Percentiles rank a stretch among this genome's conserved stretches.
Conservation (phyloP, 768 basidiomycete genomes). For the Hypholoma sublateritium region DNA sequence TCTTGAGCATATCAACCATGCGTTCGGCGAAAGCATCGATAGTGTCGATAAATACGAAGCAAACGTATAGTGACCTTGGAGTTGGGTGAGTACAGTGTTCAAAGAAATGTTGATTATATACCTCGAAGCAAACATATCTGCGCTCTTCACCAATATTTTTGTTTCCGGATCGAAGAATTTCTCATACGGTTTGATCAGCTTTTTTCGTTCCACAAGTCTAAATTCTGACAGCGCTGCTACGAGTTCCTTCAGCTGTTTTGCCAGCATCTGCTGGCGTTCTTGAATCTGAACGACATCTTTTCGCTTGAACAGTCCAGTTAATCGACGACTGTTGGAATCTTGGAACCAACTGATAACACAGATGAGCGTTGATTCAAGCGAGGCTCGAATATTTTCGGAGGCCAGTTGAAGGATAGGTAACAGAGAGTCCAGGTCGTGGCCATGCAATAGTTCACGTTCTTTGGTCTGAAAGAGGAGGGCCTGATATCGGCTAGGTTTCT, state of each 20-base stretch:
- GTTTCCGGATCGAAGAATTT: conserved; percentile 39
- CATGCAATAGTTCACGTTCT: conserved; percentile 36
- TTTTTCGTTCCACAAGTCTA: conserved; percentile 32
- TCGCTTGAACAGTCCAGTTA: conserved; percentile 29
- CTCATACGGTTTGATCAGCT: conserved; percentile 40
- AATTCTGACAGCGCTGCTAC: conserved; percentile 30
- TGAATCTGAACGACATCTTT: conserved; percentile 19
- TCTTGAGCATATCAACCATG: conserved; percentile 29
- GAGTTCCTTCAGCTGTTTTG: conserved; percentile 22
- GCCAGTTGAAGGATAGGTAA: conserved; percentile 39
- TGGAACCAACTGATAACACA: conserved; percentile 32
- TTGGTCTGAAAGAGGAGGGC: conserved; percentile 26
- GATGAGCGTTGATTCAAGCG: conserved; percentile 26
- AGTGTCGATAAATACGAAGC: conserved; percentile 45
- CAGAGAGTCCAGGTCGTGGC: conserved; percentile 40
- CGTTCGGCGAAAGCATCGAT: conserved; percentile 40
- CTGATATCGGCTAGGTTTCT: conserved; percentile 24
- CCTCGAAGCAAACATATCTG: conserved; percentile 41
- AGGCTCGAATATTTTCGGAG: conserved; percentile 32
- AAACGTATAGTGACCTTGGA: conserved; percentile 40
- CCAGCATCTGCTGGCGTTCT: conserved; percentile 26
- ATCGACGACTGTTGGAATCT: conserved; percentile 35
- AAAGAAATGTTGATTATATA: conserved; percentile 11
- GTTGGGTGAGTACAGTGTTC: not conserved
- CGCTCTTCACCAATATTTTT: conserved; percentile 22